Base-by-base conservation (phyloP, 2,329 filamentous ascomycete species). In the Fusarium staphyleae region DNA sequence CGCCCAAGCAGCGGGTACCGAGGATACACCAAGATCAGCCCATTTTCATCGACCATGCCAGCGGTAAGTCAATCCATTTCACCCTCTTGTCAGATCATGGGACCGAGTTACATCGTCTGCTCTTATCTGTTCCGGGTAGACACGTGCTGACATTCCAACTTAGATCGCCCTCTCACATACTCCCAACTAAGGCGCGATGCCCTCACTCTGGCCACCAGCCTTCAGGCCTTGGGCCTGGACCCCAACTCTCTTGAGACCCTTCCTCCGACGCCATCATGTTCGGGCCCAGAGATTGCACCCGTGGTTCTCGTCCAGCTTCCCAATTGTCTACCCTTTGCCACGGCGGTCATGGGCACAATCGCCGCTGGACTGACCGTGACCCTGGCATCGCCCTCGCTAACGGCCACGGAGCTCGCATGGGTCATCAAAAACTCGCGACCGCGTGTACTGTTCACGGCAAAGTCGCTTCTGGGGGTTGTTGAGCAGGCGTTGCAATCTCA, bases 271-370 rank as follows among this genome's bases (percentile, higher is more conserved):
- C 62, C 75, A 8, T 71, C 74, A 11, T 77, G 75, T 40, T 50
- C 67, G 4, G 55, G 66, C 0, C 74, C 75, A 3, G 70, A 77
- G 51, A 63, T 77, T 42, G 72, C 75, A 0, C 75, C 75, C 3
- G 66, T 77, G 12, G 74, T 78, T 18, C 68, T 77, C 22, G 66
- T 78, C 53, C 75, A 77, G 52, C 66, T 77, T 9, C 75, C 75
- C 32, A 78, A 78, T 60, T 75, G 70, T 44, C 65, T 77, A 2
- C 66, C 71, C n/a, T 76, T 77, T 28, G 67, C 70, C 0, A 68
- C 74, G 1, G 45, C 72, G 7, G 24, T 74, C 3, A 64, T 76
- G 37, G 75, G 75, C 36, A 59, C 67, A n/a, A 63, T 77, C 19
- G 75, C 75, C 7, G 67, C 75, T 4, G 74, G 75, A 2, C 61